phyloP scores from a whole-genome alignment of 2,329 filamentous ascomycete genomes.

The Talaromyces piceae region DNA sequence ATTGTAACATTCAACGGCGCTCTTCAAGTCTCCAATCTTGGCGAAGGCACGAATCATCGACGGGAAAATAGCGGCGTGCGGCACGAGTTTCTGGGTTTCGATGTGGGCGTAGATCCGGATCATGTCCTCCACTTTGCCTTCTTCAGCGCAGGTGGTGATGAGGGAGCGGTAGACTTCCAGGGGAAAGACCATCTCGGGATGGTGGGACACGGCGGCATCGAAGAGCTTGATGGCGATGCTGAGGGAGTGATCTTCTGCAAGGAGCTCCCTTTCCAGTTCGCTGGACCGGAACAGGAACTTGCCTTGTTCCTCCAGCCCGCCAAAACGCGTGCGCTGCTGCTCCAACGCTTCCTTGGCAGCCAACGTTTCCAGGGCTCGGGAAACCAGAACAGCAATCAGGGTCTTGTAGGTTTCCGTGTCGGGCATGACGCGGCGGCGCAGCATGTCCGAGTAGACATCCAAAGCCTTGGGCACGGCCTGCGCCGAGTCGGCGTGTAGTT shows the following conservation, averaged over 20 bases:
- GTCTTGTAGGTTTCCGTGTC: conserved; percentile 83
- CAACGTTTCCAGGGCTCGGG: conserved; percentile 70
- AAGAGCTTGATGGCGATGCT: conserved; percentile 81
- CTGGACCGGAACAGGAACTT: conserved; percentile 85
- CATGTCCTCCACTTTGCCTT: conserved; percentile 80
- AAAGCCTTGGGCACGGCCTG: conserved; percentile 85
- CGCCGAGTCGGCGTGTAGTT: conserved; percentile 68
- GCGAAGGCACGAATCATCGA: conserved; percentile 95
- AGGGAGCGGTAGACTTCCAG: conserved; percentile 77
- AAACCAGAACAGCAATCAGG: conserved; percentile 72
- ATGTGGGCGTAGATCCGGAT: conserved; percentile 84
- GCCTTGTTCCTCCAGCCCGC: conserved; percentile 73
- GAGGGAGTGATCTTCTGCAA: conserved; percentile 80
- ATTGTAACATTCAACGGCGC: conserved; percentile 90
- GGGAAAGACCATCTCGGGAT: conserved; percentile 59
- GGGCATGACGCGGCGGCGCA: conserved; percentile 71
- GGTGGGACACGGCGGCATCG: conserved; percentile 60
- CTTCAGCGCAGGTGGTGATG: conserved; percentile 77
- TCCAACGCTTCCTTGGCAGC: conserved; percentile 66
- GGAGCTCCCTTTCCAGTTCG: conserved; percentile 77
- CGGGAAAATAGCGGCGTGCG: conserved; percentile 76
- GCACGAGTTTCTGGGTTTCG: conserved; percentile 66
- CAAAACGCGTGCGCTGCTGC: conserved; percentile 74
- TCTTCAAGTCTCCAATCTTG: conserved; percentile 68
- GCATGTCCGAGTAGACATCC: conserved; percentile 95